Percentiles rank a stretch among this genome's conserved stretches.
Conservation (phyloP, 371 early-diverging fungal genomes). For the Rhizopus stolonifer region DNA sequence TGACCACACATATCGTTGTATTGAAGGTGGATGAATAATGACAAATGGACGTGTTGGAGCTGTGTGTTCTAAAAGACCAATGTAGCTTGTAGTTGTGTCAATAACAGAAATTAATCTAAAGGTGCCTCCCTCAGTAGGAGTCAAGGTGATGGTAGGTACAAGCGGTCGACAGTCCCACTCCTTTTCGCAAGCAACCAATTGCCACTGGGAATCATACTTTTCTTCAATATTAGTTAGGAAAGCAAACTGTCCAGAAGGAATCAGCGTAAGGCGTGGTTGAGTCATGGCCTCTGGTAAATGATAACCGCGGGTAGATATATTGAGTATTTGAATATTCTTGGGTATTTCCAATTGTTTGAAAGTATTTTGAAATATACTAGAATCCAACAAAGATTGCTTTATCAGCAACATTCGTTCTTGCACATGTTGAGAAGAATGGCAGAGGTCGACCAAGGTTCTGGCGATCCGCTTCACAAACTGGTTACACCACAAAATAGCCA, state of each 20-base stretch:
- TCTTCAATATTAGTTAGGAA: neutral
- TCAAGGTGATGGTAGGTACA: neutral
- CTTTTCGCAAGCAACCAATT: neutral
- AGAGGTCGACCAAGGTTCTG: slow-evolving; percentile 51
- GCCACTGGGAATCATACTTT: neutral
- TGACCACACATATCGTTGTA: neutral
- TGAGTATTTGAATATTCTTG: neutral
- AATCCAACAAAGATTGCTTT: slow-evolving; percentile 5
- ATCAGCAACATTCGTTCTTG: slow-evolving; percentile 19
- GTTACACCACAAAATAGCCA: slow-evolving; percentile 91
- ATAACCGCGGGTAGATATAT: neutral
- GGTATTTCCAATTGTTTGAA: neutral
- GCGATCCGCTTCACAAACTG: slow-evolving; percentile 72
- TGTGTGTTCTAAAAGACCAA: neutral
- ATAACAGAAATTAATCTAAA: neutral
- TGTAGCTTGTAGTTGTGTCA: neutral
- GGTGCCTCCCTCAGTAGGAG: neutral
- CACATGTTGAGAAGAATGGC: slow-evolving; percentile 13
- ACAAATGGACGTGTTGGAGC: neutral
- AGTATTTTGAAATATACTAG: no score
- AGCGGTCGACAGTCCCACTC: neutral
- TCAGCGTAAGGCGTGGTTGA: neutral
- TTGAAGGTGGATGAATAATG: neutral
- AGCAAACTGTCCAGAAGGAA: neutral
- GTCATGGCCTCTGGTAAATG: neutral